Percentiles rank a stretch among this genome's conserved stretches.
These are phyloP conservation scores for Populus tremula DNA, from an alignment of 345 rosid genomes.

Conservation along the genomic window DNA sequence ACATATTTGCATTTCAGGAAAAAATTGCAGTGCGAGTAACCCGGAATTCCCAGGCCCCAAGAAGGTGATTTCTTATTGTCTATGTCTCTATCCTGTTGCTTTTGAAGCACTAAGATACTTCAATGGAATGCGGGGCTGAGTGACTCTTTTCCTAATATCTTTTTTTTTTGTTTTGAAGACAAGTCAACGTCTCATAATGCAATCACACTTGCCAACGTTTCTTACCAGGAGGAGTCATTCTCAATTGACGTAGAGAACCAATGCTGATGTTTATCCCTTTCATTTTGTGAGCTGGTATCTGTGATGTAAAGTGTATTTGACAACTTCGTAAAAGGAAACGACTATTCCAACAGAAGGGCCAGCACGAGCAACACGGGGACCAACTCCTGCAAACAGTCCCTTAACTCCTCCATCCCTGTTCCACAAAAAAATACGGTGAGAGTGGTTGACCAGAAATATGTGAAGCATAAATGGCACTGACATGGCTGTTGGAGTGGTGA, in stretches of 20 bases:
- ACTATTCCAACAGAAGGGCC: constrained; percentile 39
- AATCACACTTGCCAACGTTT: not conserved
- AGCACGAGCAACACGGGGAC: constrained; percentile 27
- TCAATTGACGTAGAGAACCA: not conserved
- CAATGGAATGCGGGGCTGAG: not conserved
- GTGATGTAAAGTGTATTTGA: constrained; percentile 16
- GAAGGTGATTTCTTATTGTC: not conserved
- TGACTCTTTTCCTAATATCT: not conserved
- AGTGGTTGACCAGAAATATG: not conserved
- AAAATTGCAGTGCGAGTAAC: not conserved
- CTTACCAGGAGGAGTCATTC: not conserved
- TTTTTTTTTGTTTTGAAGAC: not conserved
- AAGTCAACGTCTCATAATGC: not conserved
- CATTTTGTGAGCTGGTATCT: not conserved
- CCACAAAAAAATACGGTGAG: not conserved
- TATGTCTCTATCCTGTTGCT: too few species aligned
- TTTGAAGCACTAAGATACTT: not conserved
- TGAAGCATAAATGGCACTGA: not conserved
- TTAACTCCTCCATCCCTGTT: constrained; percentile 28
- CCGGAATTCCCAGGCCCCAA: not conserved
- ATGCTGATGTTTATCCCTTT: not conserved
- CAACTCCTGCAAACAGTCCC: constrained; percentile 25
- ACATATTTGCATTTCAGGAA: not conserved
- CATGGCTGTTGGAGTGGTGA: not conserved
- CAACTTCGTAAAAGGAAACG: constrained; percentile 32